phyloP scores from a whole-genome alignment of 495 filamentous ascomycete genomes.

The Talaromyces ruber region DNA sequence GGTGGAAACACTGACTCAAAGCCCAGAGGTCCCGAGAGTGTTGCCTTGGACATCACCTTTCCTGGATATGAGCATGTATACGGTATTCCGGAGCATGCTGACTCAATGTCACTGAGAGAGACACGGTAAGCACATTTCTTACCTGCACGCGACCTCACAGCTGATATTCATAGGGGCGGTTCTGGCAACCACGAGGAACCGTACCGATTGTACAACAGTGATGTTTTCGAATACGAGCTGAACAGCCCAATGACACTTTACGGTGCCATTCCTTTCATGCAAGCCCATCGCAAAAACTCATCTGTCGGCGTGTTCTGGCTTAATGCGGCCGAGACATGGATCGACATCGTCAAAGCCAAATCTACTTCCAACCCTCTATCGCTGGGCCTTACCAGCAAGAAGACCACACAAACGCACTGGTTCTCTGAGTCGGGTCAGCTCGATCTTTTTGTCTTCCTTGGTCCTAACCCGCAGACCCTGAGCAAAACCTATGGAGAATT shows the following conservation, averaged over 20 bases:
- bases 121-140: slow-evolving; percentile 47
- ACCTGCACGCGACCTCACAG: background rate
- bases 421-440: slow-evolving; percentile 85
- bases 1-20: slow-evolving; percentile 91
- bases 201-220: slow-evolving; percentile 92
- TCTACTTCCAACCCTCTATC: slow-evolving; percentile 65
- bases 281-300: slow-evolving; percentile 86
- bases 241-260: slow-evolving; percentile 99
- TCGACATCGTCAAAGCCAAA: slow-evolving; percentile 85
- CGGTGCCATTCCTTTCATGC: slow-evolving; percentile 92
- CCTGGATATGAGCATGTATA: slow-evolving; percentile 86
- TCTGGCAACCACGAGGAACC: slow-evolving; percentile 78
- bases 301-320: slow-evolving; percentile 98
- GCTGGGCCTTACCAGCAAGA: slow-evolving; percentile 59
- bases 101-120: slow-evolving; percentile 76
- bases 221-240: slow-evolving; percentile 95
- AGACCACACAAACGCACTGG: slow-evolving; percentile 87
- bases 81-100: slow-evolving; percentile 91
- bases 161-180: slow-evolving; percentile 47
- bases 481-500: slow-evolving; percentile 76
- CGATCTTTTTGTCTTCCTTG: slow-evolving; percentile 90
- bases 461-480: slow-evolving; percentile 73
- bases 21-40: slow-evolving; percentile 80
- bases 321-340: slow-evolving; percentile 94
- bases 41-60: slow-evolving; percentile 86